phyloP scores from a whole-genome alignment of 805 yeast genomes.

The Saccharomyces jurei region DNA sequence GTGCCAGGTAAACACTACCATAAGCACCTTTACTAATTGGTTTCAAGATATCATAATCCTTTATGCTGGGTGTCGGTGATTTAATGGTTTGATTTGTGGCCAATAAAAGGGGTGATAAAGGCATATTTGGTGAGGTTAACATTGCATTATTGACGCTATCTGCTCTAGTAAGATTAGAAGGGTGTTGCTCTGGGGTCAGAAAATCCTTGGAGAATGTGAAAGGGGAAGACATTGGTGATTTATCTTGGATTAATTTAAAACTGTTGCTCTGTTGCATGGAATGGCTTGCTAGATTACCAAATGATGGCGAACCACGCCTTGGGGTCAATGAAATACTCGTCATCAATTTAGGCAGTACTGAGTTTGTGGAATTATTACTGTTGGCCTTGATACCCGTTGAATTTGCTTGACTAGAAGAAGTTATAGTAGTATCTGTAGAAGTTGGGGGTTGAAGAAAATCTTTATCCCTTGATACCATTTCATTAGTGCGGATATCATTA shows the following conservation, averaged over 20 bases:
- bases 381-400: background rate
- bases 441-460: conserved; percentile 2
- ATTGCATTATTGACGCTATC: conserved; percentile 1
- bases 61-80: conserved; percentile 62
- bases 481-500: background rate
- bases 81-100: conserved; percentile 46
- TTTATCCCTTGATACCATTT: conserved; percentile 1
- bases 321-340: conserved; percentile 38
- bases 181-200: conserved; percentile 29
- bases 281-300: conserved; percentile 4
- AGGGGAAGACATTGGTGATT: conserved; percentile 54
- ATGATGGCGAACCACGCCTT: conserved; percentile 49
- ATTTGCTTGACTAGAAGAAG: background rate
- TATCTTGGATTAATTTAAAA: conserved; percentile 19
- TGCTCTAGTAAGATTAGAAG: conserved; percentile 9
- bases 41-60: conserved; percentile 82
- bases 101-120: conserved; percentile 71
- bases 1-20: conserved; percentile 87
- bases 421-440: conserved; percentile 1
- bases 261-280: conserved; percentile 32
- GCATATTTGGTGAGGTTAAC: conserved; percentile 41
- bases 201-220: conserved; percentile 41
- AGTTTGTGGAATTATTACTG: conserved; percentile 10
- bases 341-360: conserved; percentile 18
- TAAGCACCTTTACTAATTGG: conserved; percentile 97